Conservation (phyloP, 371 early-diverging fungal genomes). For the Circinella umbellata region DNA sequence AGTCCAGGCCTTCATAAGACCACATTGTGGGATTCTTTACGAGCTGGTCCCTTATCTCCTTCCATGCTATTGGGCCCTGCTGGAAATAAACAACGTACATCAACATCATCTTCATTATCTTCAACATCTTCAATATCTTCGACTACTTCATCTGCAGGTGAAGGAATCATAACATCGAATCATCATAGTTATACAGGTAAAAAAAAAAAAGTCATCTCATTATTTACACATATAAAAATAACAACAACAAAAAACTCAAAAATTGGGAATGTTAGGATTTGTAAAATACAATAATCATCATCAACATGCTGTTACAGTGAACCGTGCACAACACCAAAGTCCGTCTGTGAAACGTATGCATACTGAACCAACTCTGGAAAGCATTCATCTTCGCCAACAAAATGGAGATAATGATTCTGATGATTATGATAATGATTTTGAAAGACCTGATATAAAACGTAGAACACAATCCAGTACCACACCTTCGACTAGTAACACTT, state of each 20-base stretch:
- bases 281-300: background rate
- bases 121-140: background rate
- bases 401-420: background rate
- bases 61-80: slow-evolving; percentile 74
- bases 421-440: background rate
- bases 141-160: slow-evolving; percentile 1
- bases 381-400: background rate
- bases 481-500: background rate
- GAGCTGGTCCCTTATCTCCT: slow-evolving; percentile 76
- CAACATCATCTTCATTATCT: background rate
- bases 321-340: slow-evolving; percentile 9
- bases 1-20: slow-evolving; percentile 39
- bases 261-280: background rate
- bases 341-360: slow-evolving; percentile 14
- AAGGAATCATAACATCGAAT: background rate
- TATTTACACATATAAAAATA: too few species aligned
- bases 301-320: background rate
- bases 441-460: slow-evolving; percentile 2
- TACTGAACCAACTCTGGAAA: background rate
- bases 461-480: background rate
- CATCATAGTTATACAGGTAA: background rate
- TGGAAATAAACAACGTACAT: slow-evolving; percentile 3
- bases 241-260: too few species aligned
- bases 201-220: background rate
- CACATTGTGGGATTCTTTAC: slow-evolving; percentile 68